A percentile compares a stretch with the other conserved stretches of the same genome.
phyloP scores from a whole-genome alignment of 1,284 basidiomycete species.

The Leccinum griseonigrum region DNA sequence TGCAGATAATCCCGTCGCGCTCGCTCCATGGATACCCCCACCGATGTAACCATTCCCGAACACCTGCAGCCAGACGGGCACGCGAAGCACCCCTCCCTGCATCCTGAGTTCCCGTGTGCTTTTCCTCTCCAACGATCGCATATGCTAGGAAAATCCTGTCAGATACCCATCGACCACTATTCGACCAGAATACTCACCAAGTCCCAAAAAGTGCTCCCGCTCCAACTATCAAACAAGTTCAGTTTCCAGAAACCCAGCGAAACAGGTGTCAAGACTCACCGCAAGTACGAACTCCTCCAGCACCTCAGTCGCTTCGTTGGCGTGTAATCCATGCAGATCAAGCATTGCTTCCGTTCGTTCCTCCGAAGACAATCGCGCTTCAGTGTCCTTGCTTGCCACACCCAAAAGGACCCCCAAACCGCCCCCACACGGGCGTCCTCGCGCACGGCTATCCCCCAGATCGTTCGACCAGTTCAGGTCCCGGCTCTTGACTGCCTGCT shows the following conservation, averaged over 20 bases:
- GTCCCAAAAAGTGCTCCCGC: slow-evolving; percentile 79
- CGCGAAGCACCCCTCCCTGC: slow-evolving; percentile 77
- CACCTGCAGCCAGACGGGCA: slow-evolving; percentile 75
- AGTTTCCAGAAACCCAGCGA: slow-evolving; percentile 3
- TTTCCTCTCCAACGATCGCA: slow-evolving; percentile 91
- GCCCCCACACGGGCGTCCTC: slow-evolving; percentile 79
- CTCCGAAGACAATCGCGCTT: slow-evolving; percentile 62
- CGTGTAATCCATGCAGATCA: slow-evolving; percentile 87
- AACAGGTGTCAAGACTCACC: slow-evolving; percentile 46
- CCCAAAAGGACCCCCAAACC: slow-evolving; percentile 85
- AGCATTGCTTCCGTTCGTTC: slow-evolving; percentile 81
- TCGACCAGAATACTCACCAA: slow-evolving; percentile 50
- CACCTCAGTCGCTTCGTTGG: slow-evolving; percentile 89
- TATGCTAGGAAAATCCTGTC: slow-evolving; percentile 55
- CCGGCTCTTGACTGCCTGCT: slow-evolving; percentile 69
- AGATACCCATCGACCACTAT: slow-evolving; percentile 2
- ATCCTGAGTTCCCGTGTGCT: slow-evolving; percentile 90
- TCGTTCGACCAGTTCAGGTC: slow-evolving; percentile 82
- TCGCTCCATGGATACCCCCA: slow-evolving; percentile 98
- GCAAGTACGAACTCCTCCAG: slow-evolving; percentile 87
- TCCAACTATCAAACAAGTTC: slow-evolving; percentile 58
- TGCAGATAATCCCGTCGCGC: slow-evolving; percentile 83
- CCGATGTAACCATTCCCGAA: slow-evolving; percentile 86
- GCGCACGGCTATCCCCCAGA: slow-evolving; percentile 68
- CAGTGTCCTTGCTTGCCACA: slow-evolving; percentile 62